Base-by-base conservation (phyloP, 2,329 filamentous ascomycete genomes). In the Epichloe sp. region DNA sequence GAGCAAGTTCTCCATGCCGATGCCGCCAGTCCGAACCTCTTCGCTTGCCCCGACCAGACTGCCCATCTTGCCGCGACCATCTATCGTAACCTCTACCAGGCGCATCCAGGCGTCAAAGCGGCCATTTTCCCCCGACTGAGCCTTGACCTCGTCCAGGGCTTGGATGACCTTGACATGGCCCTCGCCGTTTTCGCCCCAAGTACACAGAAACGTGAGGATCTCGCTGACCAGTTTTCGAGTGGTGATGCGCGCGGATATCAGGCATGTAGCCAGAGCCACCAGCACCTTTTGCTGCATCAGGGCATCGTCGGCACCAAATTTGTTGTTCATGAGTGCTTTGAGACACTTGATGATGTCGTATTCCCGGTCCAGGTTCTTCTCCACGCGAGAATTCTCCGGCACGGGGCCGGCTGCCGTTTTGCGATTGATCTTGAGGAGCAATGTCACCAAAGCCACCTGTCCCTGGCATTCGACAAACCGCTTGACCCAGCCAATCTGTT, bases 91-190 rank as follows among this genome's bases (percentile, higher is more conserved):
- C 69, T 97, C 93, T 42, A 97, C 91, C 54, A 96, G 85, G 53
- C 93, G 88, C 88, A 98, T 95, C 93, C 93, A 98, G 38, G 90
- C 84, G 68, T 98, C 93, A 63, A 98, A 98, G 1, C 93, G 82
- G 40, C 93, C 91, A 69, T 94, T 96, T 67, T 97, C 93, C 55
- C 86, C 86, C 62, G 90, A 84, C 61, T 89, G 81, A 44, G 77
- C 79, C 70, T 96, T 97, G 68, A 96, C 86, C 64, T 86, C 80
- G 64, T 98, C 93, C 73, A 97, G 80, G 38, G 89, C 88, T 70
- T 95, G 87, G 51, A 98, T 82, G 36, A 98, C 93, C 69, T 94
- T 95, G 59, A 89, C 73, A 63, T 98, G 93, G 5, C 93, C 93
- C 61, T 90, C 78, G 44, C 88, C 87, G 36, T 76, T 72, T 56